Percentiles rank a stretch among this genome's conserved stretches.
Evolutionary conservation across 1,139 yeast species (phyloP).

Genomic region (Scheffersomyces parashehatae): DNA sequence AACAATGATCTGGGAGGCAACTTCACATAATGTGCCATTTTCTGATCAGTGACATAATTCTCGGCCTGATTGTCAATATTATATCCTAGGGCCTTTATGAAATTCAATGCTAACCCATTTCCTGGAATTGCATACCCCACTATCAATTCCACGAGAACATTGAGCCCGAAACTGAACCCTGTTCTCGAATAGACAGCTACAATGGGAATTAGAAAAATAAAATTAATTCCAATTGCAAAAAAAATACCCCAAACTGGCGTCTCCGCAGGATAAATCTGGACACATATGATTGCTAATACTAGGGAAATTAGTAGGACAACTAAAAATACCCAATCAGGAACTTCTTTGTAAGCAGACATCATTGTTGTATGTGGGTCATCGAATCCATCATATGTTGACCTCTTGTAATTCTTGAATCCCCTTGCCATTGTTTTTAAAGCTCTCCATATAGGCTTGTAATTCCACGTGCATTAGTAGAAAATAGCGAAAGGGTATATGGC

Average conservation of each 20-base stretch:
- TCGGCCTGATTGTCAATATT: constrained; percentile 36
- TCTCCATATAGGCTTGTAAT: constrained; percentile 8
- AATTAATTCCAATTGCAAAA: constrained; percentile 21
- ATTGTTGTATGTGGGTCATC: constrained; percentile 15
- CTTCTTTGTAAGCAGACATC: constrained; percentile 17
- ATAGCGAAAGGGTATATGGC: constrained; percentile 17
- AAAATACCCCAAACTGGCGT: constrained; percentile 24
- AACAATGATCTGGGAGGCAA: constrained; percentile 37
- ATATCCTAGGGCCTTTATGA: constrained; percentile 20
- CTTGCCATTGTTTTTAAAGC: constrained; percentile 5
- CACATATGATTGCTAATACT: constrained; percentile 17
- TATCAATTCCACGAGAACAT: constrained; percentile 21
- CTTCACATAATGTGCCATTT: constrained; percentile 35
- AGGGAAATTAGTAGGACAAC: constrained; percentile 12
- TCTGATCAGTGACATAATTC: constrained; percentile 37
- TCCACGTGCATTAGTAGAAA: constrained; percentile 9
- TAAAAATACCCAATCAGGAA: constrained; percentile 17
- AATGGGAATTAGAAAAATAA: constrained; percentile 20
- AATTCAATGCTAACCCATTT: constrained; percentile 20
- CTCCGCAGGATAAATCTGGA: constrained; percentile 18
- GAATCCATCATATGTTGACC: constrained; percentile 14
- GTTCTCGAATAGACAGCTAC: constrained; percentile 17
- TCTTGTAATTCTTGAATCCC: constrained; percentile 6
- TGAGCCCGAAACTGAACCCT: constrained; percentile 19
- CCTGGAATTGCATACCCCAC: constrained; percentile 23